Percentiles rank a stretch among this genome's conserved stretches.
Evolutionary conservation across 2,329 filamentous ascomycete genomes (phyloP).

Genomic region (Chaetothyriales sp.): DNA sequence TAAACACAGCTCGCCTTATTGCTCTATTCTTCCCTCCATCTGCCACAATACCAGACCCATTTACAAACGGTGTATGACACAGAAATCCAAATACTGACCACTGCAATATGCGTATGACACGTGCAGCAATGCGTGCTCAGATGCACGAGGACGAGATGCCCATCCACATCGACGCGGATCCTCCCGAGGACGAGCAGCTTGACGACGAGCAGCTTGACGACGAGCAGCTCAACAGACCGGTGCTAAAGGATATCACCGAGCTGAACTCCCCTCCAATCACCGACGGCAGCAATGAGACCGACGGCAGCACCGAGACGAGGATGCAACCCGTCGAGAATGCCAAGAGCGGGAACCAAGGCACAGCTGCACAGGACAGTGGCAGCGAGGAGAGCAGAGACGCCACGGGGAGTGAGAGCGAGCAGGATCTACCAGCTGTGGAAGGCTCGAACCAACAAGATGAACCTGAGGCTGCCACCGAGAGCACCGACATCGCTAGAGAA

Average conservation of each 20-base stretch:
- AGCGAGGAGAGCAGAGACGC: neutral
- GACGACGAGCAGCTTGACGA: constrained; percentile 2
- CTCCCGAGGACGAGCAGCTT: neutral
- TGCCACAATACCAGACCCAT: neutral
- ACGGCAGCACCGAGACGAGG: constrained; percentile 4
- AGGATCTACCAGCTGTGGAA: neutral
- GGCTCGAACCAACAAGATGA: neutral
- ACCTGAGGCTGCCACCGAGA: neutral
- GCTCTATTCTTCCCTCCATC: neutral
- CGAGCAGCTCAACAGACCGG: constrained; percentile 4
- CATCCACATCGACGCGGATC: constrained; percentile 13
- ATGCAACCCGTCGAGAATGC: constrained; percentile 4
- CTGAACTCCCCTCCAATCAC: constrained; percentile 10
- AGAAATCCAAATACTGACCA: neutral
- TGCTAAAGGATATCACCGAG: constrained; percentile 16
- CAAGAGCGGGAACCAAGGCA: neutral
- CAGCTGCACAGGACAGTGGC: neutral
- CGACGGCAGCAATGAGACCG: constrained; percentile 6
- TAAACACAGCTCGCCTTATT: neutral
- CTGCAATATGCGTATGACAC: constrained; percentile 16
- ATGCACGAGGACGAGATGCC: constrained; percentile 10
- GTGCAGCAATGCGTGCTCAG: constrained; percentile 18
- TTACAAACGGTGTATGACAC: neutral
- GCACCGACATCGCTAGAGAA: neutral
- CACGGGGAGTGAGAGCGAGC: neutral